A percentile compares a stretch with the other conserved stretches of the same genome.
phyloP scores from a whole-genome alignment of 148 eudicot species.

The Fagopyrum homotropicum region DNA sequence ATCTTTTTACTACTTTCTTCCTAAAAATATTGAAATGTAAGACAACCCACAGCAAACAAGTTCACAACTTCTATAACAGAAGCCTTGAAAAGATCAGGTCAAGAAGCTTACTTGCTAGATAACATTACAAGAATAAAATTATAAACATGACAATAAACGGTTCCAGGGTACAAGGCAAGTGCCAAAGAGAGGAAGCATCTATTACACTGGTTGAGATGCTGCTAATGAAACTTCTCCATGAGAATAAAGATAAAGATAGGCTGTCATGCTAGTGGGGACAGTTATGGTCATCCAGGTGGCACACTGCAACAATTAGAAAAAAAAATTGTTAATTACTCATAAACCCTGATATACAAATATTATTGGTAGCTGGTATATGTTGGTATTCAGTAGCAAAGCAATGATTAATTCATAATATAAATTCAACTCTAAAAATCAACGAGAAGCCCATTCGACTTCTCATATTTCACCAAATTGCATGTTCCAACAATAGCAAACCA shows the following conservation, averaged over 20 bases:
- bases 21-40: neutral
- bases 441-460: neutral
- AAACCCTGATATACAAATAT: neutral
- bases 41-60: neutral
- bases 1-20: neutral
- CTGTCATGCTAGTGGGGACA: slow-evolving; percentile 97
- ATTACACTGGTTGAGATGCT: slow-evolving; percentile 99
- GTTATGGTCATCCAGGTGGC: slow-evolving; percentile 98
- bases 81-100: neutral
- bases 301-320: slow-evolving; percentile 61
- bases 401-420: neutral
- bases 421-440: neutral
- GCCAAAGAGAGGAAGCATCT: slow-evolving; percentile 58
- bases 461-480: neutral
- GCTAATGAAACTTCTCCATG: slow-evolving; percentile 96
- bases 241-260: slow-evolving; percentile 98
- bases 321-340: slow-evolving; percentile 1
- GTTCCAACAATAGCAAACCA: neutral
- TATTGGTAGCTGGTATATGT: neutral
- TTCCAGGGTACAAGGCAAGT: slow-evolving; percentile 2
- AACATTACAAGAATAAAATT: neutral
- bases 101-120: slow-evolving; percentile 1
- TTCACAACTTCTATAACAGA: neutral
- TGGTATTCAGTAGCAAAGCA: neutral
- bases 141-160: neutral